These are phyloP conservation scores for Xylaria acuta DNA, from an alignment of 495 filamentous ascomycete species.

Conservation along the genomic window DNA sequence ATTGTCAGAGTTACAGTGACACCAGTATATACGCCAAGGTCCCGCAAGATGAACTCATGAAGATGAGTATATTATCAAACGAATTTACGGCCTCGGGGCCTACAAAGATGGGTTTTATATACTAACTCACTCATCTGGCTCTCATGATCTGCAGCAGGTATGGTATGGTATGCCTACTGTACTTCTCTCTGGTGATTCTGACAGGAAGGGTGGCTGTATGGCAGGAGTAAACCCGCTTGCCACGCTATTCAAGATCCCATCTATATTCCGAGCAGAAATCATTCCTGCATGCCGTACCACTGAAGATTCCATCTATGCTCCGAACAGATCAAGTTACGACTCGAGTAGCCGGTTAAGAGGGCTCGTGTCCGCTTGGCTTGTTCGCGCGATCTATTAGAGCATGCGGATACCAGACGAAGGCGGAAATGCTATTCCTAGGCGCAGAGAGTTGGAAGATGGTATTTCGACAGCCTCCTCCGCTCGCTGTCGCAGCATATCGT, in stretches of 20 bases:
- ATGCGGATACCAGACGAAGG: background rate
- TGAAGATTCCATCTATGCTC: too few species aligned
- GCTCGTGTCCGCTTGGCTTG: background rate
- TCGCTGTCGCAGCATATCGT: background rate
- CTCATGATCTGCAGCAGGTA: background rate
- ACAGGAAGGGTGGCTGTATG: background rate
- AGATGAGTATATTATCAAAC: background rate
- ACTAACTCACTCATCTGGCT: conserved; percentile 1
- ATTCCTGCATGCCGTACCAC: background rate
- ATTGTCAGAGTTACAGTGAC: background rate
- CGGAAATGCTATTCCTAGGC: background rate
- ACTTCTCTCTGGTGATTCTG: background rate
- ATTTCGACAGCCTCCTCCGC: background rate
- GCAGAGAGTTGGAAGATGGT: background rate
- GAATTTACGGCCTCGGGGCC: background rate
- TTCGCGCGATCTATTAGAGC: background rate
- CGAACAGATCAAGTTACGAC: background rate
- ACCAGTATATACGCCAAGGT: background rate
- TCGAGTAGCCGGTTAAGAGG: background rate
- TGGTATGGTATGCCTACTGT: background rate
- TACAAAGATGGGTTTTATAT: conserved; percentile 2
- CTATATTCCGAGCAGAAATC: too few species aligned
- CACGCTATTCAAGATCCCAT: background rate
- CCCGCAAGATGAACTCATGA: background rate
- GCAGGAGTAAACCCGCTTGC: background rate